Base-by-base conservation (phyloP, 1,139 yeast species). In the Entelexis sorbosivorans region DNA sequence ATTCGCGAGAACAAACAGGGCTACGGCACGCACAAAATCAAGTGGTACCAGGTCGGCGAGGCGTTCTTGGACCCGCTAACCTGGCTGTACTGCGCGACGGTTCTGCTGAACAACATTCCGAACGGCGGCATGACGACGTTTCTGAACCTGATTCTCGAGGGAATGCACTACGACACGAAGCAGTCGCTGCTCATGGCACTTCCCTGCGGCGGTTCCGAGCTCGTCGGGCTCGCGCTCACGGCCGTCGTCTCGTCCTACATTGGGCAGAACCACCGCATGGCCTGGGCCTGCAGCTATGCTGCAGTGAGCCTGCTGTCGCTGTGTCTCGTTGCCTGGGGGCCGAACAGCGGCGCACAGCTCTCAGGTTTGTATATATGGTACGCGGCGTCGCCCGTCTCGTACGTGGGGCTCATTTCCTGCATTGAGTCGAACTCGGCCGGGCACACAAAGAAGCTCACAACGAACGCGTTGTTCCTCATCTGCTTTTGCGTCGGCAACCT, bases 401-500 rank as follows among this genome's bases (percentile, higher is more conserved):
- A 73, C 51, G 73, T 77, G 38, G 76, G 78, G 57, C 61, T 73
- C 14, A 45, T 58, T 14, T 53, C 60, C 4, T 65, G 71, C 49
- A 68, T 79, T 44, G 69, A 78, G 32, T 72, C 79, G 3, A 79
- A 79, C 58, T 71, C 73, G 17, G 80, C 81, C 10, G 84, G 84
- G n/a, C 77, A 76, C 53, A 78, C 84, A 33, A 79, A 79, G 63
- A 78, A 75, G 62, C 66, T 68, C 48, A 71, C 76, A 38, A 71
- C 71, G 42, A 64, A 64, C 47, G 69, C 71, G 1, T 52, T 75
- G 64, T 60, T 77, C 48, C 69, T 78, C 54, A 66, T 79, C 48
- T 79, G 76, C 3, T 79, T 76, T 63, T 77, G 82, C 58, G 76
- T 74, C 33, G 84, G 84, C 32, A 78, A 78, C 67, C 76, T 49